These are phyloP conservation scores for Artomyces pyxidatus DNA, from an alignment of 768 basidiomycete species.

Conservation along the genomic window DNA sequence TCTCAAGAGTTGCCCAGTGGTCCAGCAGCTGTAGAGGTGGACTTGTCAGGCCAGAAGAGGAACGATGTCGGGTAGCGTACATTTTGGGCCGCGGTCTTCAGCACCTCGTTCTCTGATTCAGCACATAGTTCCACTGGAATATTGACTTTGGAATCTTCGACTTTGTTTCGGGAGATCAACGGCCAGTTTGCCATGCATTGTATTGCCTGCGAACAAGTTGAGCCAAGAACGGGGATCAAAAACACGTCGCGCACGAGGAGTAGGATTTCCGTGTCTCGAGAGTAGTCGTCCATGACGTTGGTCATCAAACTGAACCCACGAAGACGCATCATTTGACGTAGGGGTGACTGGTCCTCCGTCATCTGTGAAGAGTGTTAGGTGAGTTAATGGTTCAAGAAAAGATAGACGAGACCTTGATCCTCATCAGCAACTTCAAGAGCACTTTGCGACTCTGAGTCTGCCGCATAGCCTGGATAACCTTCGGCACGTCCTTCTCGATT, in stretches of 20 bases:
- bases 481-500: constrained; percentile 73
- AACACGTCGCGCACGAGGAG: constrained; percentile 42
- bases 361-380: constrained; percentile 44
- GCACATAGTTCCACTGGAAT: constrained; percentile 49
- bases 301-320: constrained; percentile 92
- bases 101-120: constrained; percentile 44
- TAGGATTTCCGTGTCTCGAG: constrained; percentile 62
- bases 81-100: constrained; percentile 54
- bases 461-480: constrained; percentile 84
- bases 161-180: constrained; percentile 79
- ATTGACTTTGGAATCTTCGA: constrained; percentile 68
- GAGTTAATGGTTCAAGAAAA: neutral
- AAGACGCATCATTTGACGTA: constrained; percentile 82
- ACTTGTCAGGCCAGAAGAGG: neutral
- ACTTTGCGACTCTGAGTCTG: constrained; percentile 83
- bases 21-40: constrained; percentile 51
- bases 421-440: constrained; percentile 71
- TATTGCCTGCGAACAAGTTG: constrained; percentile 36
- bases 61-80: constrained; percentile 28
- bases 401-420: constrained; percentile 61
- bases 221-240: neutral
- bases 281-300: constrained; percentile 74
- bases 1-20: constrained; percentile 70
- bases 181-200: constrained; percentile 75
- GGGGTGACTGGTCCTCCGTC: constrained; percentile 70